phyloP scores from a whole-genome alignment of 768 basidiomycete species.

The Tephrocybe sp. region DNA sequence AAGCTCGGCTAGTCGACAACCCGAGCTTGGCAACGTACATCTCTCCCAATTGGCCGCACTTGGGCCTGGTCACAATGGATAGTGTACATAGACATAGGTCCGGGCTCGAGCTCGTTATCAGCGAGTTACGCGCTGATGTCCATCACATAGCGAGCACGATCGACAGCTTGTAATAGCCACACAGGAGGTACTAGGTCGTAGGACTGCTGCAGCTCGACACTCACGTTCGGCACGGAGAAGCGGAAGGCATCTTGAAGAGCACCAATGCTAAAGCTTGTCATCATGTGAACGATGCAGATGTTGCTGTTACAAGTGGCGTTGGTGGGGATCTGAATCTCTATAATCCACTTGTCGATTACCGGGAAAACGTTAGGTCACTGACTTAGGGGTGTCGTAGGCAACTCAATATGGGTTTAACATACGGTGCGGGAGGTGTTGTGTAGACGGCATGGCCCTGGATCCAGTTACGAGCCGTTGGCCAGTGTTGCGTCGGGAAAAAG shows the following conservation, averaged over 20 bases:
- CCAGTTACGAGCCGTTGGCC: no score
- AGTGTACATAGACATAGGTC: not conserved
- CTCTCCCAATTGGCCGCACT: not conserved
- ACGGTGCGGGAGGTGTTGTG: no score
- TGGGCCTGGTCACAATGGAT: not conserved
- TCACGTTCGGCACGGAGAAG: conserved; percentile 7
- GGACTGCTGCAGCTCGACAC: conserved; percentile 3
- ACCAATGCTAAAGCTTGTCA: conserved; percentile 4
- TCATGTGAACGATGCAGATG: conserved; percentile 6
- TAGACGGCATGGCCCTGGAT: no score
- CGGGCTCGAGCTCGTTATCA: not conserved
- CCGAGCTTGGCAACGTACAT: not conserved
- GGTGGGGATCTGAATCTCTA: not conserved
- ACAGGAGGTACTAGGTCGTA: conserved; percentile 4
- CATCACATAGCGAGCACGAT: conserved; percentile 8
- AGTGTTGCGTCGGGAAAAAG: not conserved
- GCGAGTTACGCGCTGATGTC: not conserved
- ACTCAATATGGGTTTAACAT: not conserved
- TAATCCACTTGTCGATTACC: not conserved
- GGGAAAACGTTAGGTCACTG: no score
- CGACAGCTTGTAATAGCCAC: conserved; percentile 13
- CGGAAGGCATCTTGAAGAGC: conserved; percentile 1
- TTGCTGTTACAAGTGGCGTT: conserved; percentile 6
- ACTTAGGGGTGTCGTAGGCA: not conserved
- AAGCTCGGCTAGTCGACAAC: not conserved